Base-by-base conservation (phyloP, 768 basidiomycete species). In the Cytidiella melzeri region DNA sequence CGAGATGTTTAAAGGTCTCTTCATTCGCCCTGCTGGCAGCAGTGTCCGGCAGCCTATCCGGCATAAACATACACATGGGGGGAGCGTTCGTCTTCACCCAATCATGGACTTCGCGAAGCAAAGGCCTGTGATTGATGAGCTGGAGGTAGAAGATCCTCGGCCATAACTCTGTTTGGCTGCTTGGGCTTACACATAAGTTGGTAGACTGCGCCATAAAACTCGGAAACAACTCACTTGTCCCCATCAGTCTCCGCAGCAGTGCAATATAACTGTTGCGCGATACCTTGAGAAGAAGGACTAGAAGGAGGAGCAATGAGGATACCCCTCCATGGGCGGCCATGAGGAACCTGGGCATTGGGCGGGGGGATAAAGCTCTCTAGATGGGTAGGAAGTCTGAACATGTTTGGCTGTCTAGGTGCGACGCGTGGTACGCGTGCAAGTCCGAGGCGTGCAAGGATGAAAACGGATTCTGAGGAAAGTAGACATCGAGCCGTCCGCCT, bases 241-340 rank as follows among this genome's bases (percentile, higher is more conserved):
- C 82, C 81, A 60, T 83, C 82, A 27, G 79, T 83, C 67, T 84
- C 83, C 38, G 81, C 80, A 21, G 80, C 81, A 24, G 80, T 80
- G 57, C 82, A 78, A 45, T 67, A 71, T 43, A 83, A 70, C 51
- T 75, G 73, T 59, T 79, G 77, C 26, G 37, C 40, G 34, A 41
- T 36, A 37, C 64, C 73, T 57, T 69, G 70, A 53, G 66, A 67
- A 56, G 69, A 70, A 59, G 55, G 73, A 70, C 55, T 69, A 53
- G 50, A 74, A 61, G 67, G 74, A 73, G 56, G 72, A 40, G 80
- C 71, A 52, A 75, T 60, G 59, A 84, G 66, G 3, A 69, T 61
- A 27, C 83, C 81, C 43, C 79, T 68, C 83, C 83, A 84, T 20
- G 81, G 79, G 41, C 70, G 62, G 7, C 68, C 66, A 27, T 62